Evolutionary conservation across 2,329 filamentous ascomycete genomes (phyloP).

Genomic region (Mariannaea sp.): DNA sequence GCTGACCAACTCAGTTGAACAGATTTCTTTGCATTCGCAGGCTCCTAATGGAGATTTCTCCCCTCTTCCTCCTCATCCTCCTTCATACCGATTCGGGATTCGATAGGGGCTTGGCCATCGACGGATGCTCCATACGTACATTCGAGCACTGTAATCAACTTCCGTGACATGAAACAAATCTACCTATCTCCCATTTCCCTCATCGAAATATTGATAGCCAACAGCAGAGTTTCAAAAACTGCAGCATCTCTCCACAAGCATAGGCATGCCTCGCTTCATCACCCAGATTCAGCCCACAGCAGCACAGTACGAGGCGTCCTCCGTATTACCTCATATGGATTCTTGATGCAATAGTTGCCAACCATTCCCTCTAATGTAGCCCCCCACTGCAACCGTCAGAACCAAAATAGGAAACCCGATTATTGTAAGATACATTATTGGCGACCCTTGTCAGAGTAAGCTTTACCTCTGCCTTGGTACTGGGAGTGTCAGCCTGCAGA

Average conservation of each 20-base stretch:
- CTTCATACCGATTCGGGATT: no score
- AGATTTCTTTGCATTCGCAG: no score
- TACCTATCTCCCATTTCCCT: neutral
- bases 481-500: neutral
- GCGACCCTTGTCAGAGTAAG: conserved; percentile 1
- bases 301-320: no score
- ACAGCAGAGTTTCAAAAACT: no score
- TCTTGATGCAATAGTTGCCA: neutral
- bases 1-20: no score
- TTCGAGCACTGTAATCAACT: neutral
- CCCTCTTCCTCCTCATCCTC: no score
- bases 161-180: neutral
- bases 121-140: no score
- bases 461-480: conserved; percentile 1
- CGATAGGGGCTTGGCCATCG: no score
- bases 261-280: conserved; percentile 8
- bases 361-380: neutral
- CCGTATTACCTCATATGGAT: no score
- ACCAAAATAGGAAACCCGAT: conserved; percentile 1
- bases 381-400: conserved; percentile 1
- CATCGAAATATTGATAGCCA: no score
- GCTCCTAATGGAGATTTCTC: no score
- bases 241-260: no score
- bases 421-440: conserved; percentile 1
- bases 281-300: neutral